Evolutionary conservation across 179 eudicot species (phyloP), one percentile per base, ranked within the genome.

Genomic region (Spinacia oleracea): DNA sequence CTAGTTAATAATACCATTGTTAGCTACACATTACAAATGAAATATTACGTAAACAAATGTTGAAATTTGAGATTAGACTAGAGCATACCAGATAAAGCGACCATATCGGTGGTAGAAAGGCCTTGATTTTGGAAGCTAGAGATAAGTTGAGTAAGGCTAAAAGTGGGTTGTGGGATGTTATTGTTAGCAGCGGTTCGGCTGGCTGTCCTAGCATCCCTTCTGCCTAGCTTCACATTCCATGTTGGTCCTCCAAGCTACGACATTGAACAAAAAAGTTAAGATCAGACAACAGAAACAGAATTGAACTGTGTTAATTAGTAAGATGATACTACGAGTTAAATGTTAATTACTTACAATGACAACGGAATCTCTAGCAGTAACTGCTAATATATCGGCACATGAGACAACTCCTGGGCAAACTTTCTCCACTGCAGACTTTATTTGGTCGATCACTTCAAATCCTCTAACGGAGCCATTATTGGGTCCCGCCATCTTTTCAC

Each of bases 161-260:
- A 85, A 15, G 83, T 87, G 1, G 98, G 92, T 21, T 85, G 85
- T 60, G 98, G 98, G 80, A 93, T 91, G 86, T 91, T 82, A 73
- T 59, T 82, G 71, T 91, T 90, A 0, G 98, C 96, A 6, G 90
- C 89, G 18, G 82, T 62, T 48, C 67, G 82, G 81, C 91, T 93
- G 0, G 98, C 91, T 6, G 94, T 88, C 72, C 79, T 90, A 3
- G 98, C 84, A 73, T 93, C 98, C 75, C 94, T 88, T 72, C 98
- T 90, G 38, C 98, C 98, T 0, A 93, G 81, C 78, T 87, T 86
- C 48, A 93, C 92, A 69, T 84, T 75, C 98, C 98, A 91, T 1
- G 75, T 72, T 40, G 94, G 91, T 58, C 98, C 98, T 71, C 98
- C 98, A 31, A 93, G 91, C 98, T 93, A 75, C 58, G 81, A 3